Evolutionary conservation across 179 eudicot species (phyloP).

Genomic region (Pouteria campechiana): DNA sequence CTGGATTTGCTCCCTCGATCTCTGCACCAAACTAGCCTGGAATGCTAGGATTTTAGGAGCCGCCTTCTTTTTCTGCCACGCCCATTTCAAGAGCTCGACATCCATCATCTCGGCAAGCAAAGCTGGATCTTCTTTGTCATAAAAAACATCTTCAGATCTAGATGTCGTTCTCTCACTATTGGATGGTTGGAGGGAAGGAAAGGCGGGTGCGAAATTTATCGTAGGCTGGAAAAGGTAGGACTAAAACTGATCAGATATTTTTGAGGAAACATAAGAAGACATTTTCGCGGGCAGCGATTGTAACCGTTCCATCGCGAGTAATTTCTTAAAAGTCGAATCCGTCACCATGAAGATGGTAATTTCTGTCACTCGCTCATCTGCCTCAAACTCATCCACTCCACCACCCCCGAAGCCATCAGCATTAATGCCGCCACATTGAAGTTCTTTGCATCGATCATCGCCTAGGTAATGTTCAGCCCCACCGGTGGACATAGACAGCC

Average conservation of each 20-base stretch:
- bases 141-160: no score
- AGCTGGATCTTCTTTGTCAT: no score
- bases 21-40: conserved; percentile 42
- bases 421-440: conserved; percentile 81
- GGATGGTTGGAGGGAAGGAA: no score
- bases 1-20: conserved; percentile 75
- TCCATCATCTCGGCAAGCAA: no score
- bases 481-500: no score
- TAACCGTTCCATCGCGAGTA: conserved; percentile 35
- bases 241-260: no score
- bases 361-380: conserved; percentile 77
- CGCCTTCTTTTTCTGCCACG: conserved; percentile 86
- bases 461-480: conserved; percentile 57
- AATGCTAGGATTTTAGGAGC: conserved; percentile 74
- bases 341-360: conserved; percentile 82
- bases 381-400: conserved; percentile 53
- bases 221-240: no score
- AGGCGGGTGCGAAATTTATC: no score
- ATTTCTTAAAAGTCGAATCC: conserved; percentile 67
- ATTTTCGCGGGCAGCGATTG: conserved; percentile 75
- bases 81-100: conserved; percentile 61
- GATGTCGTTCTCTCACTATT: no score
- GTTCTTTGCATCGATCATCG: conserved; percentile 55
- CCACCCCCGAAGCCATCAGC: conserved; percentile 71
- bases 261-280: no score